Percentiles rank a stretch among this genome's conserved stretches.
Conservation (phyloP, 768 basidiomycete genomes). For the Mycena epipterygia region DNA sequence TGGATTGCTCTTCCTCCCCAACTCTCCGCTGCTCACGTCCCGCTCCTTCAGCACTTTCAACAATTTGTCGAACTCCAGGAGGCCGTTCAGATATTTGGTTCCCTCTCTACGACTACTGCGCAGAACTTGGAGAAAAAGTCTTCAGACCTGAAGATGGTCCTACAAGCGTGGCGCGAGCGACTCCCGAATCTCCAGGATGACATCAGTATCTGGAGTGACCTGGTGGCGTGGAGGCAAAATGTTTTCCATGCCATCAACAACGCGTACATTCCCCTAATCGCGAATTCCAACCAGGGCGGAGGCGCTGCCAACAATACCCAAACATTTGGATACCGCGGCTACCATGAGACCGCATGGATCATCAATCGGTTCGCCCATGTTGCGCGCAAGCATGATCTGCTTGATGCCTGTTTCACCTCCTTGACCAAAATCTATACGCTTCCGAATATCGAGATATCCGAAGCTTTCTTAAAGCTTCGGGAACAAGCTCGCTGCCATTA, state of each 20-base stretch:
- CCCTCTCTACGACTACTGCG: constrained; percentile 86
- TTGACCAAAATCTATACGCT: constrained; percentile 98
- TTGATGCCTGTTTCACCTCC: constrained; percentile 95
- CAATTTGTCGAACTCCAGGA: constrained; percentile 99
- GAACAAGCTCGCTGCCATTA: constrained; percentile 99
- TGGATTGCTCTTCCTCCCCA: constrained; percentile 92
- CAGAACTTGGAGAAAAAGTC: constrained; percentile 95
- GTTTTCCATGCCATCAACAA: constrained; percentile 98
- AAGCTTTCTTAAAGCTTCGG: constrained; percentile 97
- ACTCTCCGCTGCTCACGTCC: constrained; percentile 93
- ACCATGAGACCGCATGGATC: constrained; percentile 99
- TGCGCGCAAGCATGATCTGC: constrained; percentile 94
- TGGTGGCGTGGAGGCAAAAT: constrained; percentile 99
- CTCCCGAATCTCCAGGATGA: constrained; percentile 97
- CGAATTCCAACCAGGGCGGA: constrained; percentile 63
- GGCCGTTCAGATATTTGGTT: constrained; percentile 94
- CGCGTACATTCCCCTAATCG: constrained; percentile 93
- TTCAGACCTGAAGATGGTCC: constrained; percentile 94
- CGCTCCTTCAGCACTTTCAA: constrained; percentile 97
- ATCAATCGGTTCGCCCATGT: constrained; percentile 99
- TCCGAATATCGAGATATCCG: constrained; percentile 99
- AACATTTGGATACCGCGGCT: constrained; percentile 94
- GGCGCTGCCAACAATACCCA: constrained; percentile 72
- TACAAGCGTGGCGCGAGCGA: constrained; percentile 97
- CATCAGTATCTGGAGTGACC: constrained; percentile 98